Conservation (phyloP, 2,329 filamentous ascomycete genomes). For the Hymenoscyphus salicellus region DNA sequence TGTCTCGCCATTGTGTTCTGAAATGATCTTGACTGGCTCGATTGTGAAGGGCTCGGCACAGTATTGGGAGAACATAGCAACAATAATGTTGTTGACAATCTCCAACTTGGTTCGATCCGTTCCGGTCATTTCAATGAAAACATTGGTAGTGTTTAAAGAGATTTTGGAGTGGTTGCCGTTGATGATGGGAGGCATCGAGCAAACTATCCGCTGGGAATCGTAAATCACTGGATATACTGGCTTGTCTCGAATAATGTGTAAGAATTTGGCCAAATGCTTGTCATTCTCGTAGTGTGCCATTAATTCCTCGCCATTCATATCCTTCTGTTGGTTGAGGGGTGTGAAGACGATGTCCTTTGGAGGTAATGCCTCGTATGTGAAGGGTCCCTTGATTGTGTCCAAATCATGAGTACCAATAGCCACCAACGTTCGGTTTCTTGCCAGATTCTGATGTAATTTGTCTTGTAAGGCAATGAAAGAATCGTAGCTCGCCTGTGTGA, state of each 20-base stretch:
- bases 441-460: conserved; percentile 95
- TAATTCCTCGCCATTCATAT: conserved; percentile 82
- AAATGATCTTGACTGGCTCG: conserved; percentile 89
- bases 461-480: conserved; percentile 98
- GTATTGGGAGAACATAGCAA: conserved; percentile 95
- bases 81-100: conserved; percentile 91
- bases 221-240: conserved; percentile 95
- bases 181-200: conserved; percentile 95
- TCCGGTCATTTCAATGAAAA: conserved; percentile 96
- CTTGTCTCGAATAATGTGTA: conserved; percentile 91
- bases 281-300: conserved; percentile 97
- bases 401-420: conserved; percentile 96
- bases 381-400: conserved; percentile 88
- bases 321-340: conserved; percentile 85
- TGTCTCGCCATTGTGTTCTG: conserved; percentile 82
- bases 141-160: conserved; percentile 81
- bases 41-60: conserved; percentile 85
- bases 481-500: conserved; percentile 87
- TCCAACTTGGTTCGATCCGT: conserved; percentile 95
- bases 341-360: conserved; percentile 91
- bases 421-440: conserved; percentile 88
- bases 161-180: conserved; percentile 98
- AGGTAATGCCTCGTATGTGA: conserved; percentile 89
- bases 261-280: conserved; percentile 82
- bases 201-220: conserved; percentile 80